Evolutionary conservation across 1,284 basidiomycete genomes (phyloP).

Genomic region (Prillingera fragicola): DNA sequence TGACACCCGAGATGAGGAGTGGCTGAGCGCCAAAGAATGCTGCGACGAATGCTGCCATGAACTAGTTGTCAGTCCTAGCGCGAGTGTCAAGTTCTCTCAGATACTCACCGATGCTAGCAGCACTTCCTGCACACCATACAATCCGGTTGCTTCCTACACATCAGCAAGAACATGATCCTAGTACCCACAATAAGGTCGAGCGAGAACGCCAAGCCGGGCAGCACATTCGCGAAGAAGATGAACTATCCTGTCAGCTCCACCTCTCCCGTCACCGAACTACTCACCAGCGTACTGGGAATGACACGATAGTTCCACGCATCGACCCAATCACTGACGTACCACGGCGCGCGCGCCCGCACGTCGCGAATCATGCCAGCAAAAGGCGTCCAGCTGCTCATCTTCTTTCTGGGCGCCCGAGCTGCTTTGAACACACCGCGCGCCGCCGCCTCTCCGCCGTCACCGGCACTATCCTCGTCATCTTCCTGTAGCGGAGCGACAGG

Average conservation of each 20-base stretch:
- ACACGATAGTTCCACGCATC: conserved; percentile 81
- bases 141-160: conserved; percentile 63
- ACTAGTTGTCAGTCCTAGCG: conserved; percentile 56
- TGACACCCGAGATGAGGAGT: conserved; percentile 87
- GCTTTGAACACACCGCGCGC: not conserved
- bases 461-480: not conserved
- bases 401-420: not conserved
- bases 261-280: conserved; percentile 60
- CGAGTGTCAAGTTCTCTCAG: conserved; percentile 1
- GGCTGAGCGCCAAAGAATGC: conserved; percentile 86
- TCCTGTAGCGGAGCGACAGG: not conserved
- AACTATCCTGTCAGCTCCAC: conserved; percentile 35
- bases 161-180: not conserved
- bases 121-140: conserved; percentile 88
- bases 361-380: conserved; percentile 66
- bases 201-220: conserved; percentile 88
- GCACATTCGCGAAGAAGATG: conserved; percentile 48
- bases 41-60: conserved; percentile 88
- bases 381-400: conserved; percentile 7
- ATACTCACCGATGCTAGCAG: conserved; percentile 45
- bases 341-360: conserved; percentile 68
- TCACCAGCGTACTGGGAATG: conserved; percentile 45
- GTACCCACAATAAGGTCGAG: conserved; percentile 76
- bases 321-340: conserved; percentile 77
- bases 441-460: not conserved